Conservation (phyloP, 1,139 yeast species). For the Suhomyces atakaporum region DNA sequence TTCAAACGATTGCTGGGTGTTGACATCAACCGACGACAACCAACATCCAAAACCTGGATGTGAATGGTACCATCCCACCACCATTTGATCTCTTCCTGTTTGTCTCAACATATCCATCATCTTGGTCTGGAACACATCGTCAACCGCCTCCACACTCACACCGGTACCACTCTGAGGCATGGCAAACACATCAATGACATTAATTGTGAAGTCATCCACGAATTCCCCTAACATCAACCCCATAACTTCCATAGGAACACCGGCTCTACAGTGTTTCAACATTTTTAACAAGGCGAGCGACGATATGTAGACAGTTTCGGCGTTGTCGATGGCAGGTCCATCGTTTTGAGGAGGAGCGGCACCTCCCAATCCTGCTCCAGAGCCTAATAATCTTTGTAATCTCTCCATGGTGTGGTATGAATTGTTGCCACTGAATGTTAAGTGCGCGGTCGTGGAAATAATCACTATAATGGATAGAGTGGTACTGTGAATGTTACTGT, state of each 20-base stretch:
- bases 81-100: constrained; percentile 98
- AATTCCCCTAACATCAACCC: constrained; percentile 98
- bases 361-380: constrained; percentile 59
- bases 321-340: constrained; percentile 86
- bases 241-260: constrained; percentile 99
- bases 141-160: constrained; percentile 98
- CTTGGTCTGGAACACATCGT: constrained; percentile 96
- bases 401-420: constrained; percentile 55
- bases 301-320: constrained; percentile 95
- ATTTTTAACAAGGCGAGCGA: constrained; percentile 92
- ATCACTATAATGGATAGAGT: no score
- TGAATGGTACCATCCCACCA: constrained; percentile 99
- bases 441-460: no score
- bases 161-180: constrained; percentile 99
- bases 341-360: constrained; percentile 58
- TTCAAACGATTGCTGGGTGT: constrained; percentile 96
- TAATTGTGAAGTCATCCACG: constrained; percentile 96
- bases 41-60: constrained; percentile 99
- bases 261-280: constrained; percentile 98
- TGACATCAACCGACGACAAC: constrained; percentile 95
- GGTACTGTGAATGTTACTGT: no score
- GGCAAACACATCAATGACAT: constrained; percentile 96
- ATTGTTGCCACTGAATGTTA: constrained; percentile 10
- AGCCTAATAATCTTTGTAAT: constrained; percentile 70
- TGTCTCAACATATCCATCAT: constrained; percentile 99